phyloP scores from a whole-genome alignment of 768 basidiomycete genomes.

The Mycena rebaudengoi region DNA sequence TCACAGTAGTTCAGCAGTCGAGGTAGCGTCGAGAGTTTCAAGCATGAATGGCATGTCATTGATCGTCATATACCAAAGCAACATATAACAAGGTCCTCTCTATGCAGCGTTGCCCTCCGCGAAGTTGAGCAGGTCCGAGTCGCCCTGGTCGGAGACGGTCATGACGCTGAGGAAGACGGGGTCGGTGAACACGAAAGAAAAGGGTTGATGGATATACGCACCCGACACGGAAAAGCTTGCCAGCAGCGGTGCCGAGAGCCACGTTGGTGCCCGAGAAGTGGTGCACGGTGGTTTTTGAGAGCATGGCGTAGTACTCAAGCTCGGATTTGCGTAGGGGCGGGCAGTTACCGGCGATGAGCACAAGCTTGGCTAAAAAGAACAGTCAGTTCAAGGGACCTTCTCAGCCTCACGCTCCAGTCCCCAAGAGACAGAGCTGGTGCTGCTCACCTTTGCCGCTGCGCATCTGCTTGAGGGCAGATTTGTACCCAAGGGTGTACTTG shows the following conservation, averaged over 20 bases:
- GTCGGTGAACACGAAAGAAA: not conserved
- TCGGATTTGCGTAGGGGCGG: constrained; percentile 99
- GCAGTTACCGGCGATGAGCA: constrained; percentile 98
- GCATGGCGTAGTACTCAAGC: constrained; percentile 99
- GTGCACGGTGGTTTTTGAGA: constrained; percentile 98
- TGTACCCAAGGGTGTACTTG: constrained; percentile 97
- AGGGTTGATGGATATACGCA: constrained; percentile 41
- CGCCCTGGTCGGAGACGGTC: constrained; percentile 95
- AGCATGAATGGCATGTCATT: constrained; percentile 26
- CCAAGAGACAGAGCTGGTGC: constrained; percentile 60
- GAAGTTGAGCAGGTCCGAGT: constrained; percentile 92
- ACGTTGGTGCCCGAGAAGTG: constrained; percentile 98
- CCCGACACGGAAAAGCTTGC: constrained; percentile 99
- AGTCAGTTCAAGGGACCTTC: constrained; percentile 95
- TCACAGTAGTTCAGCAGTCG: too few relatives aligned
- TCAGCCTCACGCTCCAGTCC: constrained; percentile 99
- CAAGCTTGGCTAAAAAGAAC: constrained; percentile 84
- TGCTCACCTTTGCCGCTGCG: constrained; percentile 94
- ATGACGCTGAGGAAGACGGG: constrained; percentile 73
- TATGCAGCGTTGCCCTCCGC: constrained; percentile 78
- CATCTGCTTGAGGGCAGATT: constrained; percentile 98
- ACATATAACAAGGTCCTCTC: constrained; percentile 32
- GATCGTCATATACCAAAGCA: constrained; percentile 11
- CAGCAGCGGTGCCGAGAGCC: constrained; percentile 97
- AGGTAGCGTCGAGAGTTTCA: too few relatives aligned